Evolutionary conservation across 2,329 filamentous ascomycete species (phyloP).

Genomic region (Sporothrix pseudoabietina): DNA sequence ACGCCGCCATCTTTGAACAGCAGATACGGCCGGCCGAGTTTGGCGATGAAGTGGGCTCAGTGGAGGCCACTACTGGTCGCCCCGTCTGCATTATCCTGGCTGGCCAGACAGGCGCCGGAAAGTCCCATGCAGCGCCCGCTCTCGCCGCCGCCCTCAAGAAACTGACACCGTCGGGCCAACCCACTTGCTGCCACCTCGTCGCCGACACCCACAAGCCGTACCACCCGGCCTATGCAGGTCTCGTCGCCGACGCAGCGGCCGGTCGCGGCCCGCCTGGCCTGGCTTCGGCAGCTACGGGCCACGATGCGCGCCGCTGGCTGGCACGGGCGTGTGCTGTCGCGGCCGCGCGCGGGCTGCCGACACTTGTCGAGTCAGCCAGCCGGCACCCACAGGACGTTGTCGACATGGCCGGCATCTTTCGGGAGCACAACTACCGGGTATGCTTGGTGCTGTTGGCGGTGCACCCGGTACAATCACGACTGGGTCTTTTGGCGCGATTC

Average conservation of each 20-base stretch:
- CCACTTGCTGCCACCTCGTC: conserved; percentile 46
- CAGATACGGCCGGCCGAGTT: conserved; percentile 36
- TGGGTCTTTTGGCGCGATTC: conserved; percentile 49
- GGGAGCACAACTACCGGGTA: conserved; percentile 43
- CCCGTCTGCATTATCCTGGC: conserved; percentile 50
- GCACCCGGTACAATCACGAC: conserved; percentile 46
- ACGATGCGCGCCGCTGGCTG: conserved; percentile 51
- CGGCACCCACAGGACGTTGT: conserved; percentile 48
- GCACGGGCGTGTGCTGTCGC: conserved; percentile 45
- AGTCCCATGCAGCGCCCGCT: conserved; percentile 48
- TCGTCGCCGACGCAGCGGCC: conserved; percentile 37
- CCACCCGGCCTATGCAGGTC: conserved; percentile 47
- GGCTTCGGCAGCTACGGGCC: conserved; percentile 46
- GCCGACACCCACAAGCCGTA: conserved; percentile 54
- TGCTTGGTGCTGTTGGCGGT: conserved; percentile 49
- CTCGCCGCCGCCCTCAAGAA: conserved; percentile 42
- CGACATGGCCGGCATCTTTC: conserved; percentile 43
- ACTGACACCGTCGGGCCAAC: conserved; percentile 12
- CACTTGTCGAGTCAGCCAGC: conserved; percentile 51
- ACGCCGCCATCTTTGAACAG: conserved; percentile 38
- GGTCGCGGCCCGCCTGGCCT: conserved; percentile 39
- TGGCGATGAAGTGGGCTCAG: conserved; percentile 7
- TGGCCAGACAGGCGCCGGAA: conserved; percentile 53
- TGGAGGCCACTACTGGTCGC: neutral
- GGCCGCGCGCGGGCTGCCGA: conserved; percentile 40